These are phyloP conservation scores for Prunus persica DNA, from an alignment of 306 rosid genomes.

Conservation along the genomic window DNA sequence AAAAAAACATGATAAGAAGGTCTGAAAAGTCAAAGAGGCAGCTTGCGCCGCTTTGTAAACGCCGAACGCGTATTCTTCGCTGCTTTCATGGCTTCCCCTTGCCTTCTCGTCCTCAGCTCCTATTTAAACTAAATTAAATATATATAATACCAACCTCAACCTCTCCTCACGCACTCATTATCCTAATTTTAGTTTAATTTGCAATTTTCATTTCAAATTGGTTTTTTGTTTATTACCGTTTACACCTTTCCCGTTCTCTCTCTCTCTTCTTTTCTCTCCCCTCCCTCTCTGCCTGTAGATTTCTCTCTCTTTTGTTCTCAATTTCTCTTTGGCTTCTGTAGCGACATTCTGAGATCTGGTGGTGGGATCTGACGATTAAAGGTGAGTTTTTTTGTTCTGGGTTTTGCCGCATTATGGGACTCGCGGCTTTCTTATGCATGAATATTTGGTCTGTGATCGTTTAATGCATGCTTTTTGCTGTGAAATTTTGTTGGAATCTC, in stretches of 20 bases:
- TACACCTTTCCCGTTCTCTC: neutral
- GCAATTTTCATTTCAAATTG: neutral
- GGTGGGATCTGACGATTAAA: slow-evolving; percentile 36
- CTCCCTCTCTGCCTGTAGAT: neutral
- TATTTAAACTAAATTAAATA: neutral
- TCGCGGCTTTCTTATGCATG: neutral
- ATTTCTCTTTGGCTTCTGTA: slow-evolving; percentile 23
- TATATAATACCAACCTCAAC: neutral
- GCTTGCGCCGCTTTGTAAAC: neutral
- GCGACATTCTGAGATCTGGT: slow-evolving; percentile 36
- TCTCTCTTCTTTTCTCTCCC: slow-evolving; percentile 6
- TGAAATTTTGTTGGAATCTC: neutral
- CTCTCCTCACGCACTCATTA: neutral
- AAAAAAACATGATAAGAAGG: neutral
- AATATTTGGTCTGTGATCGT: neutral
- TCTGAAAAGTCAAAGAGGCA: neutral
- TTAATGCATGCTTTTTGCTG: neutral
- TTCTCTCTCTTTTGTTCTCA: slow-evolving; percentile 2
- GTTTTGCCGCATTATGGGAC: slow-evolving; percentile 14
- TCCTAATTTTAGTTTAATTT: neutral
- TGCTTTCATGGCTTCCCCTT: neutral
- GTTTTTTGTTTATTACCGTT: neutral
- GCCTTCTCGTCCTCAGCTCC: neutral
- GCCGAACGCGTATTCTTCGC: neutral
- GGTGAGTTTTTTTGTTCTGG: slow-evolving; percentile 45